Percentiles rank a stretch among this genome's conserved stretches.
Evolutionary conservation across 139 green algal species (phyloP).

Genomic region (Coccomyxa sp.): DNA sequence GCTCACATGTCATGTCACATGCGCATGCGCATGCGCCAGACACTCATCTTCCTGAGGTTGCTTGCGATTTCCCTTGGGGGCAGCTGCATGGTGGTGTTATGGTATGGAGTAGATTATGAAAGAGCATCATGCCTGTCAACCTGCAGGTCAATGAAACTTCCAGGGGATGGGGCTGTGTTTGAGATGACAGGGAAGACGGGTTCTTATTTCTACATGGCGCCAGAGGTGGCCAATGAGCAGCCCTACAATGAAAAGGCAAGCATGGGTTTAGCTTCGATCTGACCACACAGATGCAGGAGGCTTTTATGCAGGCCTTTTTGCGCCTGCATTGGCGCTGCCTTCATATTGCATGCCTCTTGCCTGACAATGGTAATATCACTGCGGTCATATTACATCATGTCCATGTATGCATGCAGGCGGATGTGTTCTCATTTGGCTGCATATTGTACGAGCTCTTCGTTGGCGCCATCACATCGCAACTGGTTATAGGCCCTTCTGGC

Average conservation of each 20-base stretch:
- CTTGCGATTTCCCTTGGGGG: not conserved
- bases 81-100: not conserved
- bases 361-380: not conserved
- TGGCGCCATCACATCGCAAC: not conserved
- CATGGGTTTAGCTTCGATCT: not conserved
- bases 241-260: constrained; percentile 27
- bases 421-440: not conserved
- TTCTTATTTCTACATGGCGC: constrained; percentile 25
- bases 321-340: not conserved
- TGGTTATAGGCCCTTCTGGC: not conserved
- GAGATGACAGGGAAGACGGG: constrained; percentile 22
- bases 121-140: not conserved
- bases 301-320: not conserved
- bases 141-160: not conserved
- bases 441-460: not conserved
- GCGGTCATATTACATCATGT: not conserved
- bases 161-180: not conserved
- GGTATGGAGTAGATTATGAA: not conserved
- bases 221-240: constrained; percentile 9
- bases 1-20: not conserved
- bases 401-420: not conserved
- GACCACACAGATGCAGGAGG: not conserved
- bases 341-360: not conserved
- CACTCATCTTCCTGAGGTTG: not conserved
- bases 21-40: not conserved